Percentiles rank a stretch among this genome's conserved stretches.
phyloP scores from a whole-genome alignment of 305 asterid species.

The Vinca major region DNA sequence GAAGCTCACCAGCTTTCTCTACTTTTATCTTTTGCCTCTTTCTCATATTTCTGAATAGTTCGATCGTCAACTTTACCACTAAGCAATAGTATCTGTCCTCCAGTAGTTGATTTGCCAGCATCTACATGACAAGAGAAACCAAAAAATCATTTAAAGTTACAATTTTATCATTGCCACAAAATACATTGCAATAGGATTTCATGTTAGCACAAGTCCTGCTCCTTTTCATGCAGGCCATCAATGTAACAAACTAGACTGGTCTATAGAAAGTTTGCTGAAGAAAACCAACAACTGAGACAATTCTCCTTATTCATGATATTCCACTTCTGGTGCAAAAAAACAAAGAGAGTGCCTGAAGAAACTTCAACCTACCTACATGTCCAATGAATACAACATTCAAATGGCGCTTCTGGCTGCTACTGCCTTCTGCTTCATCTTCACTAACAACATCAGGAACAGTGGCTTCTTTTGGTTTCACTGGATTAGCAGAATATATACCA shows the following conservation, averaged over 20 bases:
- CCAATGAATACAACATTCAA: conserved; percentile 90
- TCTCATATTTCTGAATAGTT: conserved; percentile 91
- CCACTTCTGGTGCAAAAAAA: neutral
- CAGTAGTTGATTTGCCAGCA: conserved; percentile 97
- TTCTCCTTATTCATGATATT: neutral
- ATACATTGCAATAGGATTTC: neutral
- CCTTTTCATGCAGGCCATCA: neutral
- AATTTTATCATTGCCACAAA: neutral
- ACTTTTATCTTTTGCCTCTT: conserved; percentile 96
- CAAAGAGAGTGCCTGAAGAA: neutral
- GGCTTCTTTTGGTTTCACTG: conserved; percentile 47
- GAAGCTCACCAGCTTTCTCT: conserved; percentile 89
- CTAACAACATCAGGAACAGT: conserved; percentile 33
- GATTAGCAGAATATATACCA: conserved; percentile 14
- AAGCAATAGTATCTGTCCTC: conserved; percentile 83
- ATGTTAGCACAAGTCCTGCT: neutral
- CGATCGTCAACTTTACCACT: conserved; percentile 99
- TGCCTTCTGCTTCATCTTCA: conserved; percentile 35
- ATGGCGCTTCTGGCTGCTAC: conserved; percentile 48
- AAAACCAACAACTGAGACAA: neutral
- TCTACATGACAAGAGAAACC: conserved; percentile 37
- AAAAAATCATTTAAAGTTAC: neutral
- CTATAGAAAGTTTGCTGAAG: too few relatives aligned
- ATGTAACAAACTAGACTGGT: too few relatives aligned
- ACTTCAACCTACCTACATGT: conserved; percentile 64